Evolutionary conservation across 495 filamentous ascomycete genomes (phyloP).

Genomic region (Aspergillus sclerotioniger): DNA sequence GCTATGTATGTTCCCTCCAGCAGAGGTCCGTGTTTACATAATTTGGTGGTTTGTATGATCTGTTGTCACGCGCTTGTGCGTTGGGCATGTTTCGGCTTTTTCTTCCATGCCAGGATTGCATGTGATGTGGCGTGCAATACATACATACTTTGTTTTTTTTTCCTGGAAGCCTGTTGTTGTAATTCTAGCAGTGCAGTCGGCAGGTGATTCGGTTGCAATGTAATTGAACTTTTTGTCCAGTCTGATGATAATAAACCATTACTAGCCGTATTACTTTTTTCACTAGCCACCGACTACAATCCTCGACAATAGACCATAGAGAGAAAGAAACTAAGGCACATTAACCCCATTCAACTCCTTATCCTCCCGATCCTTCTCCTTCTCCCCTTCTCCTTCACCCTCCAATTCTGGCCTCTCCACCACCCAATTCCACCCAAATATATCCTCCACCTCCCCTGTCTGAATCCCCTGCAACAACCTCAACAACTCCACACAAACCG

Average conservation of each 20-base stretch:
- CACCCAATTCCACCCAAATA: slow-evolving; percentile 64
- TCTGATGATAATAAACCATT: neutral
- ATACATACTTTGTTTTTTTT: neutral
- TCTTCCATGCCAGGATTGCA: neutral
- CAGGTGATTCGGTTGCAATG: neutral
- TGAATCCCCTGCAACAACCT: slow-evolving; percentile 83
- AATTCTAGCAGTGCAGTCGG: neutral
- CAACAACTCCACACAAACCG: slow-evolving; percentile 66
- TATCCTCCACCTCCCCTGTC: slow-evolving; percentile 70
- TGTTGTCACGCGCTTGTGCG: neutral
- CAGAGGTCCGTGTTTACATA: too few relatives aligned
- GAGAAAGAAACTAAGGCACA: slow-evolving; percentile 21
- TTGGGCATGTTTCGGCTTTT: neutral
- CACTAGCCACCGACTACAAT: neutral
- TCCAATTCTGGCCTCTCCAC: slow-evolving; percentile 30
- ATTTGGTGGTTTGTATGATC: neutral
- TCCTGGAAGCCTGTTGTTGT: neutral
- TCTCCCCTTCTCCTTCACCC: slow-evolving; percentile 19
- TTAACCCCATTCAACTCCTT: slow-evolving; percentile 27
- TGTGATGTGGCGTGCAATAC: neutral
- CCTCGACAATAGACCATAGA: too few relatives aligned
- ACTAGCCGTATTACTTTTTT: neutral
- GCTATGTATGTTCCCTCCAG: too few relatives aligned
- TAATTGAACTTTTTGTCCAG: neutral
- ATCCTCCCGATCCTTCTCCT: slow-evolving; percentile 24